Percentiles rank a stretch among this genome's conserved stretches.
Evolutionary conservation across 257 asterid genomes (phyloP).

Genomic region (Nicotiana attenuata): DNA sequence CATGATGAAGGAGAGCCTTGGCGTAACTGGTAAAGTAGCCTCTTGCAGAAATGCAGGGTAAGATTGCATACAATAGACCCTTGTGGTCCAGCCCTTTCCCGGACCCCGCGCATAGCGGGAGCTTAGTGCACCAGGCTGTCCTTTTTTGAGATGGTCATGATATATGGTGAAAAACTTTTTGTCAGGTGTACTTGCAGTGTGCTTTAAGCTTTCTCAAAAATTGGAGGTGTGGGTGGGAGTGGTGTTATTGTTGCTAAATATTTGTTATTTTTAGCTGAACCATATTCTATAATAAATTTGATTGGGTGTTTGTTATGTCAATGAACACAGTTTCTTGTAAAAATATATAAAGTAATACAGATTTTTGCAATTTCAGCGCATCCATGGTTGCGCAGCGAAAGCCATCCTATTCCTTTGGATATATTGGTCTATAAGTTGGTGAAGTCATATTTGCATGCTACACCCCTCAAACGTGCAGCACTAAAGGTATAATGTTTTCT

Average conservation of each 20-base stretch:
- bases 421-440: constrained; percentile 75
- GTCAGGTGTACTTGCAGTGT: background rate
- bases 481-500: constrained; percentile 48
- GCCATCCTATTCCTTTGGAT: constrained; percentile 85
- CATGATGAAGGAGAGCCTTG: too few species aligned
- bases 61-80: too few species aligned
- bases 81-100: too few species aligned
- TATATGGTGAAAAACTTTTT: background rate
- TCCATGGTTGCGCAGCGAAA: constrained; percentile 92
- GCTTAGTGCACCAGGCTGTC: too few species aligned
- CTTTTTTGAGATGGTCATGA: background rate
- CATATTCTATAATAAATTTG: background rate
- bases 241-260: background rate
- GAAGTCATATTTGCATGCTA: constrained; percentile 73
- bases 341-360: constrained; percentile 9
- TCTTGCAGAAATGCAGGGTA: too few species aligned
- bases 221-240: background rate
- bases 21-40: too few species aligned
- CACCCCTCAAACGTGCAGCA: constrained; percentile 98
- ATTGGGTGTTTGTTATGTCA: background rate
- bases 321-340: background rate
- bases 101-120: too few species aligned
- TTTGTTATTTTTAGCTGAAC: background rate
- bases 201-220: background rate
- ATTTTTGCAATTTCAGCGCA: constrained; percentile 52